Percentiles rank a stretch among this genome's conserved stretches.
Evolutionary conservation across 2,329 filamentous ascomycete species (phyloP).

Genomic region (Leptodontidium sp.): DNA sequence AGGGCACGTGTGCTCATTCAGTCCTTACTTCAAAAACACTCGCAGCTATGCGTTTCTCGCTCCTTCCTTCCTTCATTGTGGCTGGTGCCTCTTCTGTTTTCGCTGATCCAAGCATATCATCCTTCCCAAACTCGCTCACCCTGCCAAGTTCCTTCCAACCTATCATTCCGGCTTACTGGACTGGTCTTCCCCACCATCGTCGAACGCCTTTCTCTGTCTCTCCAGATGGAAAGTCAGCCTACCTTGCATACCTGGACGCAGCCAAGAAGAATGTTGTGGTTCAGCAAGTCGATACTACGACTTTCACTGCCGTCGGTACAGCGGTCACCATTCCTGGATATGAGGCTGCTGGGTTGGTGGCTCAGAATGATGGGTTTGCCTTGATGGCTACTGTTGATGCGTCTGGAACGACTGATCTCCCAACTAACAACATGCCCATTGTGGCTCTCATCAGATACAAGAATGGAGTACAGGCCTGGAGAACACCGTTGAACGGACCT

Average conservation of each 20-base stretch:
- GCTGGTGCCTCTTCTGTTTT: constrained; percentile 2
- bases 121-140: constrained; percentile 54
- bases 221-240: too few species aligned
- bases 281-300: constrained; percentile 61
- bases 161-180: constrained; percentile 68
- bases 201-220: too few species aligned
- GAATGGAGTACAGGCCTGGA: constrained; percentile 58
- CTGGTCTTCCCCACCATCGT: constrained; percentile 58
- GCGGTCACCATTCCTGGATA: constrained; percentile 61
- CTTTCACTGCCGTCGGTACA: constrained; percentile 61
- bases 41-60: constrained; percentile 13
- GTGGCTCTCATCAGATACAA: constrained; percentile 67
- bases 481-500: constrained; percentile 66
- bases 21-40: constrained; percentile 32
- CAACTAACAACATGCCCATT: constrained; percentile 58
- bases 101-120: constrained; percentile 37
- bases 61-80: too few species aligned
- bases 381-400: constrained; percentile 60
- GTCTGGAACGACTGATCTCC: constrained; percentile 57
- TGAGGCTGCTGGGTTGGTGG: constrained; percentile 67
- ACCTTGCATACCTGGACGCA: too few species aligned
- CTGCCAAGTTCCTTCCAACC: constrained; percentile 63
- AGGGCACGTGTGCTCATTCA: constrained; percentile 32
- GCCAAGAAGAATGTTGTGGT: constrained; percentile 55
- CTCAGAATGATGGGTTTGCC: constrained; percentile 36